Evolutionary conservation across 495 filamentous ascomycete genomes (phyloP).

Genomic region (Xanthoparmelia taractica): DNA sequence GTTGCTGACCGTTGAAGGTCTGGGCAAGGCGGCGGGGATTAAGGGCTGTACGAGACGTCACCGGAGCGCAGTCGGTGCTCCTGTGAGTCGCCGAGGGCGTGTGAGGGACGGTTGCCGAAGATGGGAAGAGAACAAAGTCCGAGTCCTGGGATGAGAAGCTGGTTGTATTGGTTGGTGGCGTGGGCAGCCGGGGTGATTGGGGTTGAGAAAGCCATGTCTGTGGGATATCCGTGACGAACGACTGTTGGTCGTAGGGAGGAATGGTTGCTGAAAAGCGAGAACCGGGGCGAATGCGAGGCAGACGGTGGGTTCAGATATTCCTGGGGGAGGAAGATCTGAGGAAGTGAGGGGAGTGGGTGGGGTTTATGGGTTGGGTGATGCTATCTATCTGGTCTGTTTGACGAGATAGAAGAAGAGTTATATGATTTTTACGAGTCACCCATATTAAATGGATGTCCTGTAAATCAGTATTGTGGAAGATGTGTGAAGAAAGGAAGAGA

Average conservation of each 20-base stretch:
- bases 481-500: neutral
- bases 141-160: conserved; percentile 16
- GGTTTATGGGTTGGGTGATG: neutral
- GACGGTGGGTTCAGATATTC: conserved; percentile 24
- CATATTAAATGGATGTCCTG: conserved; percentile 28
- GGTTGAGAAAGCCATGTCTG: conserved; percentile 28
- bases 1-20: conserved; percentile 23
- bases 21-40: conserved; percentile 17
- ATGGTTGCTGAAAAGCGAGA: conserved; percentile 28
- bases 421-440: conserved; percentile 23
- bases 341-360: conserved; percentile 22
- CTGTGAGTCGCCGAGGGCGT: conserved; percentile 17
- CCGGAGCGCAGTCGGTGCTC: conserved; percentile 20
- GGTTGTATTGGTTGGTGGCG: conserved; percentile 18
- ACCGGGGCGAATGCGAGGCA: conserved; percentile 23
- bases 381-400: conserved; percentile 20
- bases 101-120: conserved; percentile 5
- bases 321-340: conserved; percentile 28
- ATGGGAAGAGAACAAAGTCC: conserved; percentile 27
- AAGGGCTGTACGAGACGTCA: conserved; percentile 27
- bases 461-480: conserved; percentile 11
- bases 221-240: conserved; percentile 28
- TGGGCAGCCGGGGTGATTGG: conserved; percentile 26
- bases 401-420: conserved; percentile 8
- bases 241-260: conserved; percentile 20